Evolutionary conservation across 345 rosid species (phyloP).

Genomic region (Populus pruinosa): DNA sequence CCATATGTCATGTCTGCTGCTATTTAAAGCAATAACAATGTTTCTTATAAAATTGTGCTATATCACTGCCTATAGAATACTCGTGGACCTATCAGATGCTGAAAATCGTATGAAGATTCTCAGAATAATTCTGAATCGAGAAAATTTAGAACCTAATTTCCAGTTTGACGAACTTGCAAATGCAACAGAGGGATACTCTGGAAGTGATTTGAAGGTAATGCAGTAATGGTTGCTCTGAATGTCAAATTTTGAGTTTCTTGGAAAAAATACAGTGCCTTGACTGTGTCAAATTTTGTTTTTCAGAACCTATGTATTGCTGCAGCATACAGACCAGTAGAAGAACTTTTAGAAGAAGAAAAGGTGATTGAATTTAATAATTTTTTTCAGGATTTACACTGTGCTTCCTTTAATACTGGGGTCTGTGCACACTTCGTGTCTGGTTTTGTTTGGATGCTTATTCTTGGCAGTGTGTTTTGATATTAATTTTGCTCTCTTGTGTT

Average conservation of each 20-base stretch:
- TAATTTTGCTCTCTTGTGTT: not conserved
- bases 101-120: conserved; percentile 83
- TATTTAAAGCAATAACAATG: not conserved
- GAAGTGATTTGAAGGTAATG: conserved; percentile 95
- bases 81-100: conserved; percentile 93
- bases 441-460: not conserved
- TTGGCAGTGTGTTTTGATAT: not conserved
- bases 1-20: not conserved
- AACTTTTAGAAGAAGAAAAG: conserved; percentile 81
- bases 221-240: not conserved
- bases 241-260: not conserved
- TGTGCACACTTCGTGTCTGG: not conserved
- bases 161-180: conserved; percentile 66
- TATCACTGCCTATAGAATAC: conserved; percentile 51
- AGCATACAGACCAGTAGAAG: conserved; percentile 97
- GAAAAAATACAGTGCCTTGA: not conserved
- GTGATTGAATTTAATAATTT: conserved; percentile 22
- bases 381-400: not conserved
- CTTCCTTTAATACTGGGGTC: not conserved
- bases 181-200: conserved; percentile 93
- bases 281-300: conserved; percentile 13
- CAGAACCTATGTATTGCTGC: conserved; percentile 97
- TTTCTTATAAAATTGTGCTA: conserved; percentile 18
- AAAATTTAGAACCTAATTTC: conserved; percentile 60
- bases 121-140: conserved; percentile 65